Base-by-base conservation (phyloP, 2,329 filamentous ascomycete species). In the Macrophomina tecta region DNA sequence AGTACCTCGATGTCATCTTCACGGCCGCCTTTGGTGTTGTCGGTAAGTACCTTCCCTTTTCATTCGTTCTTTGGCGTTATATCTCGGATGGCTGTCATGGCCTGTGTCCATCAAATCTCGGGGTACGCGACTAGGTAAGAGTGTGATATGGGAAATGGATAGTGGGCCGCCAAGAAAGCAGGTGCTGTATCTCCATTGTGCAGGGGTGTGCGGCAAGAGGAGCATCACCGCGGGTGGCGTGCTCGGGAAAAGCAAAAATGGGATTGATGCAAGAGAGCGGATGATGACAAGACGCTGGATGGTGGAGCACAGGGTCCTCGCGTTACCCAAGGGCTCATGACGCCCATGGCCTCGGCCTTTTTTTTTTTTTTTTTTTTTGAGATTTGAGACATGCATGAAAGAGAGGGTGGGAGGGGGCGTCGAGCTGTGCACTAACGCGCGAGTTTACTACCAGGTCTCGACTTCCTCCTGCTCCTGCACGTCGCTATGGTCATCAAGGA, bases 11-110 rank as follows among this genome's bases (percentile, higher is more conserved):
- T 78, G 80, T 88, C 66, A 87, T 94, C 74, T 95, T 94, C 78
- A 95, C 92, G 1, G 88, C 87, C 30, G 84, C 91, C 65, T 95
- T 95, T 76, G 92, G 91, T 69, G 88, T 94, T 77, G 91, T 94
- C 69, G 91, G 88, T 81, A 76, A 72, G 79, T 66, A 6, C 32
- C 28, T 42, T 32, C 80, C 48, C 42, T 34, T 51, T 45, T 51
- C 36, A 38, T 18, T 45, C 18, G 36, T 28, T 5, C 34, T 18
- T 58, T n/a, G 23, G 23, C 23, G 23, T 3, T 49, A 16, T 55
- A n/a, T 34, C 52, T 32, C 30, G 5, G 30, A 1, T 34, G 30
- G 38, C 42, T 34, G 28, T 61, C 34, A 14, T 34, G 56, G 28
- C 23, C 8, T n/a, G 45, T 23, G 40, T 32, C 16, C 40, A 40